Evolutionary conservation across 1,284 basidiomycete genomes (phyloP).

Genomic region (Heterobasidion occidentale): DNA sequence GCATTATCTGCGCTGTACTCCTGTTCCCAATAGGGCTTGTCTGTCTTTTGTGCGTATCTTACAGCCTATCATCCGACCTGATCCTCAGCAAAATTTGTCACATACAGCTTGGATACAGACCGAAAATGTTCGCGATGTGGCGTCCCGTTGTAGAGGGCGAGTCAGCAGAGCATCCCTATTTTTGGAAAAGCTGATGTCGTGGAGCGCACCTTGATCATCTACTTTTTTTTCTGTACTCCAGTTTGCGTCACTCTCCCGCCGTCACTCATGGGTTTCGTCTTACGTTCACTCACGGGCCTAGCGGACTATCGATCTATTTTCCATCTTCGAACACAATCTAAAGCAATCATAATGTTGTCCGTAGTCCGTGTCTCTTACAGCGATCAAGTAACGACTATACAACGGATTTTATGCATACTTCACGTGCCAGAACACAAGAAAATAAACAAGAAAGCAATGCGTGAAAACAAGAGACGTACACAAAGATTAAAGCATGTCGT

Average conservation of each 20-base stretch:
- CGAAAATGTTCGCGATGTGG: slow-evolving; percentile 29
- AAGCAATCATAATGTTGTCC: too few relatives aligned
- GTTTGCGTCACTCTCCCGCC: too few relatives aligned
- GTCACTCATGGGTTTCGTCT: not conserved
- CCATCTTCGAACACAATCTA: too few relatives aligned
- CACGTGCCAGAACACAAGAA: not conserved
- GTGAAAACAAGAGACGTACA: not conserved
- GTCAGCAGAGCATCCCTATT: slow-evolving; percentile 1
- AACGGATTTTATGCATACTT: too few relatives aligned
- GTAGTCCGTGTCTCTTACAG: too few relatives aligned
- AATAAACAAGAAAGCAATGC: not conserved
- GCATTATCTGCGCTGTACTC: slow-evolving; percentile 31
- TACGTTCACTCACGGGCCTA: not conserved
- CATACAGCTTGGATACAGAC: slow-evolving; percentile 26
- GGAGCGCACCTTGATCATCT: too few relatives aligned
- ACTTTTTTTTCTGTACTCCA: too few relatives aligned
- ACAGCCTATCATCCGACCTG: not conserved
- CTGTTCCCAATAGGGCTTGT: slow-evolving; percentile 32
- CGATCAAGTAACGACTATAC: too few relatives aligned
- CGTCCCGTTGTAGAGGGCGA: slow-evolving; percentile 7
- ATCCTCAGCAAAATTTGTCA: too few relatives aligned
- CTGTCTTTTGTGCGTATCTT: slow-evolving; percentile 23
- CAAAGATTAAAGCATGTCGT: too few relatives aligned
- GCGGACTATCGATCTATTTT: not conserved
- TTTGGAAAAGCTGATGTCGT: too few relatives aligned